phyloP scores from a whole-genome alignment of 164 flowering plant species.

The Kalanchoe fedtschenkoi region DNA sequence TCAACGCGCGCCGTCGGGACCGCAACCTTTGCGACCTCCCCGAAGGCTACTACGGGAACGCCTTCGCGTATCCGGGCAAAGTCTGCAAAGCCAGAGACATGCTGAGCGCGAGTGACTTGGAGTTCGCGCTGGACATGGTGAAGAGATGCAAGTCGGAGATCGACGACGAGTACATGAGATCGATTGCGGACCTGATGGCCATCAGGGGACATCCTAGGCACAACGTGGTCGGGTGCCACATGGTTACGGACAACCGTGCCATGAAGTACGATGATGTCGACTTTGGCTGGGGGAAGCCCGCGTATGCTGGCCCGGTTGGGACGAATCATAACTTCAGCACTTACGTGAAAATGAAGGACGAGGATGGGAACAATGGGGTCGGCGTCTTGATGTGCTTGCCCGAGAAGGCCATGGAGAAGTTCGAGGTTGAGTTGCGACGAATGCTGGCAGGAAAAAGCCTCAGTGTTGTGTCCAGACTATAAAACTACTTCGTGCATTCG shows the following conservation, averaged over 20 bases:
- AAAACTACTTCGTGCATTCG: not conserved
- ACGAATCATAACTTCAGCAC: conserved; percentile 2
- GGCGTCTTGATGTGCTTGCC: conserved; percentile 6
- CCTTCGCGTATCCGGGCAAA: not conserved
- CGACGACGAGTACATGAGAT: conserved; percentile 1
- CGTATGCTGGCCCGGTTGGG: conserved; percentile 1
- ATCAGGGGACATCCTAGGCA: not conserved
- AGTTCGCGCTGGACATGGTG: not conserved
- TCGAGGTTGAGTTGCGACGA: not conserved
- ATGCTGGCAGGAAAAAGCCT: not conserved
- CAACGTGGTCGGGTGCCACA: not conserved
- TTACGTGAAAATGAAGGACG: conserved; percentile 1
- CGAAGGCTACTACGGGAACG: conserved; percentile 5
- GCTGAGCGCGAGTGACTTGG: not conserved
- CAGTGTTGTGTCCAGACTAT: not conserved
- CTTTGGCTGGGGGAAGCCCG: conserved; percentile 6
- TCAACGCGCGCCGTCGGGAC: not conserved
- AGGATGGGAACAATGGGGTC: not conserved
- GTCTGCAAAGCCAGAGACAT: conserved; percentile 2
- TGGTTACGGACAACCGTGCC: not conserved
- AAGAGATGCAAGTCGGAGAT: conserved; percentile 2
- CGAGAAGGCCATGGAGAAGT: conserved; percentile 5
- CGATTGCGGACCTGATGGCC: not conserved
- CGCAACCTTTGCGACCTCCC: conserved; percentile 2
- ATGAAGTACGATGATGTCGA: not conserved